A percentile compares a stretch with the other conserved stretches of the same genome.
These are phyloP conservation scores for Flueggea neowawraea DNA, from an alignment of 441 rosid species.

Conservation along the genomic window DNA sequence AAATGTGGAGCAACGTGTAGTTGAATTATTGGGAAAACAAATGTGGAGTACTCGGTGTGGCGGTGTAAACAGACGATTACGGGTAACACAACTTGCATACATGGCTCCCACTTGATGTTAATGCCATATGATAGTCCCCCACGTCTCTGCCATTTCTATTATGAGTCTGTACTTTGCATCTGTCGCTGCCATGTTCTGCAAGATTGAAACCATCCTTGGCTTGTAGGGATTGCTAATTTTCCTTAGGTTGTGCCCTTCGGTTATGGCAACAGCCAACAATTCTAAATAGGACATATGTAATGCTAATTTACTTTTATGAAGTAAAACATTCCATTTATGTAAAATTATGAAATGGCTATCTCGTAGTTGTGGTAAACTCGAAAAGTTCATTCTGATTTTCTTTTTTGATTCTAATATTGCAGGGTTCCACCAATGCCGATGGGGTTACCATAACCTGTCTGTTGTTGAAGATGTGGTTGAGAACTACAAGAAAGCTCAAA, in stretches of 20 bases:
- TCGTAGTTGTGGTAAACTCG: no score
- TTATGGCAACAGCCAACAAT: constrained; percentile 11
- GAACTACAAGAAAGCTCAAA: constrained; percentile 71
- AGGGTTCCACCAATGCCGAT: constrained; percentile 98
- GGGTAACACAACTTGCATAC: neutral
- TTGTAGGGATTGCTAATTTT: constrained; percentile 3
- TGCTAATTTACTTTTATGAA: no score
- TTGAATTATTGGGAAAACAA: no score
- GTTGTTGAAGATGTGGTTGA: constrained; percentile 93
- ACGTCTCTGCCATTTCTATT: neutral
- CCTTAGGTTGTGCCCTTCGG: constrained; percentile 5
- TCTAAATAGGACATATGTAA: no score
- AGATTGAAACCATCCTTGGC: constrained; percentile 7
- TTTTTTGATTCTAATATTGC: constrained; percentile 17
- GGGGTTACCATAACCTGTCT: constrained; percentile 98
- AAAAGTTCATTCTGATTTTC: neutral
- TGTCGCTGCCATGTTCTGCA: neutral
- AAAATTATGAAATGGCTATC: no score
- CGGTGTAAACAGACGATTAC: no score
- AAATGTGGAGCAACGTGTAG: no score
- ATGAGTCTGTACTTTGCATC: constrained; percentile 12
- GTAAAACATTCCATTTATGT: no score
- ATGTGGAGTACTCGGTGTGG: no score
- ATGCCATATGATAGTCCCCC: constrained; percentile 3
- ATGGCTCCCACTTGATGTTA: constrained; percentile 17